Evolutionary conservation across 2,329 filamentous ascomycete species (phyloP).

Genomic region (Xylaria sp.): DNA sequence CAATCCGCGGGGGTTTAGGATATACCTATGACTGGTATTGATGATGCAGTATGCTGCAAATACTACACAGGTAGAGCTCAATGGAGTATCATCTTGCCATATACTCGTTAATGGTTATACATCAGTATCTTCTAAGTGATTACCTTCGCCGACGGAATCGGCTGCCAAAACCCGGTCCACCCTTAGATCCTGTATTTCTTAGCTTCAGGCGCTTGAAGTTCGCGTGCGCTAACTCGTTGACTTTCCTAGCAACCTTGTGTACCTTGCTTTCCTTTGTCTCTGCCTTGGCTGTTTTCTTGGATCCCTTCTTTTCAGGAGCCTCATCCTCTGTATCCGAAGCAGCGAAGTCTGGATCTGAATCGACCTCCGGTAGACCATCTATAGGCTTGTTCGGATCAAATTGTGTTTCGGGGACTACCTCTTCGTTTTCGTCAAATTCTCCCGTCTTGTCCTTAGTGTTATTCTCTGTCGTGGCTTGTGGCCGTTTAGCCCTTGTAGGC

Average conservation of each 20-base stretch:
- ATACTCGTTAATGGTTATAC: slow-evolving; percentile 31
- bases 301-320: slow-evolving; percentile 47
- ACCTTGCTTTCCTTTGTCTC: slow-evolving; percentile 57
- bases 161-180: slow-evolving; percentile 67
- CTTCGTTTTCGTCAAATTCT: slow-evolving; percentile 54
- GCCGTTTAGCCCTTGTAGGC: slow-evolving; percentile 63
- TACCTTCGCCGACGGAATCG: slow-evolving; percentile 65
- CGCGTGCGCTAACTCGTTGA: slow-evolving; percentile 71
- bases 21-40: not conserved
- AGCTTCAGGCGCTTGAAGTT: slow-evolving; percentile 76
- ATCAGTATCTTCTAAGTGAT: slow-evolving; percentile 12
- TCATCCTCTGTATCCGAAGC: slow-evolving; percentile 48
- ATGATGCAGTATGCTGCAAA: not conserved
- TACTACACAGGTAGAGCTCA: not conserved
- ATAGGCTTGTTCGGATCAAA: slow-evolving; percentile 47
- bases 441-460: slow-evolving; percentile 51
- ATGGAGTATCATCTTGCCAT: slow-evolving; percentile 12
- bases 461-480: slow-evolving; percentile 50
- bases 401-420: slow-evolving; percentile 56
- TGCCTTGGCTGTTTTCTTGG: slow-evolving; percentile 55
- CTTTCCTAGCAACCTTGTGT: slow-evolving; percentile 67
- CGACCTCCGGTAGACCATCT: slow-evolving; percentile 49
- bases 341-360: slow-evolving; percentile 56
- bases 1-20: not conserved
- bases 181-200: slow-evolving; percentile 70